Evolutionary conservation across 768 basidiomycete species (phyloP), one percentile per base, ranked within the genome.

Genomic region (Tricholomella constricta): DNA sequence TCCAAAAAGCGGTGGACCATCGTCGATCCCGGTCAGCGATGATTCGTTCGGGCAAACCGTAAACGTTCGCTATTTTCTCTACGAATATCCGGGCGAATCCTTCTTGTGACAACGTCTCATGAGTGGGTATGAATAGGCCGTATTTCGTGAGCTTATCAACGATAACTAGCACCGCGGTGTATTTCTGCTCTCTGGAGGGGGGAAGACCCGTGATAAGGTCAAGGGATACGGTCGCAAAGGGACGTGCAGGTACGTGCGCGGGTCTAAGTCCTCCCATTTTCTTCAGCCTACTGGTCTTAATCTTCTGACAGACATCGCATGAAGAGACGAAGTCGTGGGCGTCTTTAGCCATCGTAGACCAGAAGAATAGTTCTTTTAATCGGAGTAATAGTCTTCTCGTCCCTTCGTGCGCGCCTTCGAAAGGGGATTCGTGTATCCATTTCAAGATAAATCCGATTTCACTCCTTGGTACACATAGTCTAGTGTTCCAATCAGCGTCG

Each of bases 391-490:
- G 57, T 27, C 51, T 22, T 6, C 25, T 31, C 0, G 17, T 14
- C 2, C 60, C 60, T 1, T 34, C 51, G 17, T 58, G 55, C 3
- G 55, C 55, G 25, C 47, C 44, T 29, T 61, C 58, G 19, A 36
- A 56, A 0, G 60, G 50, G 10, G 51, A 52, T n/a, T 64, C 59
- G 38, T 64, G 62, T 9, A 60, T 60, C 48, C 48, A 56, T 29
- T 47, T 6, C 2, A 60, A 45, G 17, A 60, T 40, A 19, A 31
- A 35, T 10, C 22, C 7, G 9, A 52, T 35, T 25, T 31, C 3
- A 25, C 38, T 29, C 27, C 38, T 27, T 2, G 64, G 64, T 0
- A 65, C 60, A 34, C 64, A 63, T 0, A 64, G 52, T 17, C 58
- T 5, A 34, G 52, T 15, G 12, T 50, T 56, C 56, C 59, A 62